phyloP scores from a whole-genome alignment of 106 monocot species.

The Phalaenopsis equestris region DNA sequence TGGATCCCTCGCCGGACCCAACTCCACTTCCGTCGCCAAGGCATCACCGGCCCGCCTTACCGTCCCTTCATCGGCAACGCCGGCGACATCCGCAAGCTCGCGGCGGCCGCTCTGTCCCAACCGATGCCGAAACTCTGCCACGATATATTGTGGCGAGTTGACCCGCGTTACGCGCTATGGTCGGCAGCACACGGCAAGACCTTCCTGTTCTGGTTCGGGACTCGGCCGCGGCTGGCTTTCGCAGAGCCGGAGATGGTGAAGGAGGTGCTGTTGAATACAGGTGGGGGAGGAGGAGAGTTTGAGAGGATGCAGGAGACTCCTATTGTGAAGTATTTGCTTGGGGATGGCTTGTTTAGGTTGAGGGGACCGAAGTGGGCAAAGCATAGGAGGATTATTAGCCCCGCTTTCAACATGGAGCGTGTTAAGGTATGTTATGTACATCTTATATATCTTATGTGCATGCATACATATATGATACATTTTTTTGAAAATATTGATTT shows the following conservation, averaged over 20 bases:
- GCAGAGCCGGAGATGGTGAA: constrained; percentile 13
- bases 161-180: not conserved
- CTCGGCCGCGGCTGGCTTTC: constrained; percentile 1
- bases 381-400: constrained; percentile 8
- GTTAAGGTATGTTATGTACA: not conserved
- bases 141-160: constrained; percentile 2
- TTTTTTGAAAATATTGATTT: too few species aligned
- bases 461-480: too few species aligned
- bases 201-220: constrained; percentile 9
- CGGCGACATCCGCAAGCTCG: not conserved
- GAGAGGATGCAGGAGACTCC: constrained; percentile 7
- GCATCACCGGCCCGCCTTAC: constrained; percentile 6
- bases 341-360: constrained; percentile 6
- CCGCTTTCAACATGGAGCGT: constrained; percentile 12
- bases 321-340: constrained; percentile 4
- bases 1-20: not conserved
- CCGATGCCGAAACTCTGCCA: not conserved
- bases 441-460: too few species aligned
- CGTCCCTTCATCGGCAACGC: constrained; percentile 7
- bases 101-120: not conserved
- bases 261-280: constrained; percentile 6
- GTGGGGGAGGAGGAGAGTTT: not conserved
- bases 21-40: constrained; percentile 12
- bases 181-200: constrained; percentile 1
- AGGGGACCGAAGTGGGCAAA: not conserved